phyloP scores from a whole-genome alignment of 345 rosid species.

The Arabis alpina region DNA sequence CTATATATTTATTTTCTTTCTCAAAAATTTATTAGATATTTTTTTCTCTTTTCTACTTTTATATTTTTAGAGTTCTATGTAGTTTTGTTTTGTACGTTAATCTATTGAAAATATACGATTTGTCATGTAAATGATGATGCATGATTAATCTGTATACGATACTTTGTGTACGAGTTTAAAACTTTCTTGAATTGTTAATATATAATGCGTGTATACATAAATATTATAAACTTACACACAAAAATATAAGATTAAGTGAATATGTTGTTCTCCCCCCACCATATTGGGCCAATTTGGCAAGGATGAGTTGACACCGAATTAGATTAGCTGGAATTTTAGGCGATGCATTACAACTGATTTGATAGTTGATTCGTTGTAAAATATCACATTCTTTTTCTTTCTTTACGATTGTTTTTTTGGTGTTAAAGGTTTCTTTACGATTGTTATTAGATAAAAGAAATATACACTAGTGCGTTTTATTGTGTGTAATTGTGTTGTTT shows the following conservation, averaged over 20 bases:
- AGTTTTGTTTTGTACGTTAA: constrained; percentile 11
- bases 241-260: constrained; percentile 10
- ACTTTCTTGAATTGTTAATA: background rate
- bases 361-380: constrained; percentile 29
- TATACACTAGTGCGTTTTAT: background rate
- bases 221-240: constrained; percentile 15
- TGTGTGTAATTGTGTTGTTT: no score
- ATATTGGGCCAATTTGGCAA: constrained; percentile 31
- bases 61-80: background rate
- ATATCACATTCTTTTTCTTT: constrained; percentile 1
- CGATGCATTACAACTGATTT: constrained; percentile 24
- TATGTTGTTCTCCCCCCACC: constrained; percentile 24
- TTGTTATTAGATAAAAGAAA: constrained; percentile 14
- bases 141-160: background rate
- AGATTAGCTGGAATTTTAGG: constrained; percentile 20
- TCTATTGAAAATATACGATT: constrained; percentile 10
- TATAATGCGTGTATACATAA: constrained; percentile 9
- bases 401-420: background rate
- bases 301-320: constrained; percentile 35
- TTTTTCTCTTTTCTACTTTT: background rate
- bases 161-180: background rate
- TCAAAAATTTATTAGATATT: background rate
- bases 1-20: background rate
- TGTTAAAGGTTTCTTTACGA: constrained; percentile 1
- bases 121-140: background rate